A percentile compares a stretch with the other conserved stretches of the same genome.
These are phyloP conservation scores for Globisporangium iwayamae DNA, from an alignment of 352 stramenopile species.

Conservation along the genomic window DNA sequence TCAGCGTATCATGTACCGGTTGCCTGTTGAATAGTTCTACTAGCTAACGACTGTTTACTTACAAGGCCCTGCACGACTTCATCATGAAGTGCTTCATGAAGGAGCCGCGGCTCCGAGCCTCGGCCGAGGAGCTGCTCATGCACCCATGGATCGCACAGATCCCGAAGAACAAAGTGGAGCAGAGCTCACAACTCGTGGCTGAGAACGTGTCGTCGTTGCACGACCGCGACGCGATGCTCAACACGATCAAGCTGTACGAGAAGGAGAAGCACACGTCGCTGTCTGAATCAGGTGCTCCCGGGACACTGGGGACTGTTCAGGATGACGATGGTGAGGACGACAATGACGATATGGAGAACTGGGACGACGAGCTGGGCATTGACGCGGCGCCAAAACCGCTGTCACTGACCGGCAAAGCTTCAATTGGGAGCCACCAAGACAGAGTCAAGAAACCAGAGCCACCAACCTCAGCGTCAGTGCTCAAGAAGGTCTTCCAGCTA, in stretches of 20 bases:
- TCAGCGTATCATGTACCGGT: neutral
- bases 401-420: conserved; percentile 8
- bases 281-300: neutral
- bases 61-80: conserved; percentile 86
- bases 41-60: neutral
- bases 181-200: conserved; percentile 78
- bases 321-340: conserved; percentile 37
- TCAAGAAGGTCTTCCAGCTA: conserved; percentile 53
- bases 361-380: conserved; percentile 80
- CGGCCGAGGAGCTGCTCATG: conserved; percentile 79
- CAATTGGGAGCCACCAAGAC: neutral
- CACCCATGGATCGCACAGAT: conserved; percentile 91
- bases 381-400: conserved; percentile 38
- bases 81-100: conserved; percentile 93
- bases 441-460: conserved; percentile 8
- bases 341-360: conserved; percentile 52
- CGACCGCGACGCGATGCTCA: conserved; percentile 76
- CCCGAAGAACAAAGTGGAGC: conserved; percentile 84
- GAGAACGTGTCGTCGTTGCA: conserved; percentile 74
- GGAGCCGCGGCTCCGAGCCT: conserved; percentile 77
- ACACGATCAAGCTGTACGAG: conserved; percentile 85
- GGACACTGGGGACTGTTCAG: neutral
- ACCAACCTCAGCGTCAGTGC: conserved; percentile 8
- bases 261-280: conserved; percentile 31
- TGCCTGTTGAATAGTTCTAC: neutral